Conservation (phyloP, 164 flowering plant species). For the Tinospora cordifolia region DNA sequence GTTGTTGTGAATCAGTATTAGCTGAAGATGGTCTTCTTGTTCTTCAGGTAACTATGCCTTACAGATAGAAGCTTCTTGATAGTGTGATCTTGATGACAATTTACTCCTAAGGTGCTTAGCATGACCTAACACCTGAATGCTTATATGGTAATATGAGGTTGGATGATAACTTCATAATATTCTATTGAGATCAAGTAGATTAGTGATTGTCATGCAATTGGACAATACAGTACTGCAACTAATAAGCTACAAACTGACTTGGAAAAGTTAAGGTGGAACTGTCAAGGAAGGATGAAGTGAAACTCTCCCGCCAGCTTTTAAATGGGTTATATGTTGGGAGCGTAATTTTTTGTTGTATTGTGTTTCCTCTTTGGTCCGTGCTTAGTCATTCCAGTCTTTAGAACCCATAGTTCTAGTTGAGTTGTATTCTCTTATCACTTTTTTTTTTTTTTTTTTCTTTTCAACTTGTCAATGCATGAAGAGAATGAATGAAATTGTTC, state of each 20-base stretch:
- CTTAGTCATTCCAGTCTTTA: background rate
- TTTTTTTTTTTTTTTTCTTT: too few relatives aligned
- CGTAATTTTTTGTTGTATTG: background rate
- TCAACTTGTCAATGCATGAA: too few relatives aligned
- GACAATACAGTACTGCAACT: background rate
- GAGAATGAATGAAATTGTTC: too few relatives aligned
- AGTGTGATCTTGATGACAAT: background rate
- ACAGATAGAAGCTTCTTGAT: background rate
- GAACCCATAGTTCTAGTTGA: too few relatives aligned
- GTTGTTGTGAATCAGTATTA: constrained; percentile 63
- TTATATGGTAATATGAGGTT: background rate
- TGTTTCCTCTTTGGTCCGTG: background rate
- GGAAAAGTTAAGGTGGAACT: too few relatives aligned
- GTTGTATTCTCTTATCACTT: too few relatives aligned
- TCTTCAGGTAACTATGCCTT: constrained; percentile 55
- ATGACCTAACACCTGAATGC: background rate
- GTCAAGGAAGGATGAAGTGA: background rate
- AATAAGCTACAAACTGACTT: too few relatives aligned
- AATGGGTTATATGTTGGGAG: background rate
- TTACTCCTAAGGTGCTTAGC: background rate
- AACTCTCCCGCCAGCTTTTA: background rate
- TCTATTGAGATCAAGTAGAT: background rate
- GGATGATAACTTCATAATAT: background rate
- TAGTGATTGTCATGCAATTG: background rate
- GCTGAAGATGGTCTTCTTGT: constrained; percentile 76